Percentiles rank a stretch among this genome's conserved stretches.
These are phyloP conservation scores for Aphanomyces cochlioides DNA, from an alignment of 352 stramenopile species.

Conservation along the genomic window DNA sequence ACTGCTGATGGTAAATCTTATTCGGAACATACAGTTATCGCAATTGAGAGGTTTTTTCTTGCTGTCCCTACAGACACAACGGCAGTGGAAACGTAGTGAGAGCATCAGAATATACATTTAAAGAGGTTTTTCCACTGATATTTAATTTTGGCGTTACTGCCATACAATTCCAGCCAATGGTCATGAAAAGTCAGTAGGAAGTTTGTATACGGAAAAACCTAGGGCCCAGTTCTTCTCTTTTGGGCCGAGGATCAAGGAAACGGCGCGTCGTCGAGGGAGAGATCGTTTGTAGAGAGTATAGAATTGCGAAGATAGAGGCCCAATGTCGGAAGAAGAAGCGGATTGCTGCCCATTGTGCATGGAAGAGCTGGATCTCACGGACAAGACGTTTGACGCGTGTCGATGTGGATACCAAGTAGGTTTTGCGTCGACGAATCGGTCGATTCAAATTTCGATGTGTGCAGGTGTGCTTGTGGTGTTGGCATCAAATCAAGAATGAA, in stretches of 20 bases:
- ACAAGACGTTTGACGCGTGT: constrained; percentile 98
- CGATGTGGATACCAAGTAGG: constrained; percentile 96
- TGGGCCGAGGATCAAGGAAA: neutral
- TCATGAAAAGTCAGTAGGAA: constrained; percentile 27
- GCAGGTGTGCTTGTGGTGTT: constrained; percentile 99
- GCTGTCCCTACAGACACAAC: neutral
- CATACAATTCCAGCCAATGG: constrained; percentile 29
- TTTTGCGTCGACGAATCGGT: neutral
- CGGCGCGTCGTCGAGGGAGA: too few species aligned
- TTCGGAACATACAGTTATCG: neutral
- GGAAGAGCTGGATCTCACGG: constrained; percentile 97
- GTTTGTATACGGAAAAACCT: neutral
- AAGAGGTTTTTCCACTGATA: constrained; percentile 19
- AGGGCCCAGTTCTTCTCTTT: constrained; percentile 26
- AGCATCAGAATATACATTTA: neutral
- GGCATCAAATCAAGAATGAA: constrained; percentile 98
- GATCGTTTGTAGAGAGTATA: too few species aligned
- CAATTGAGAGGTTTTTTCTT: neutral
- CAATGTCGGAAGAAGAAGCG: constrained; percentile 74
- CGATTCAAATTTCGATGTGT: neutral
- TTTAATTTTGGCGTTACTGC: constrained; percentile 4
- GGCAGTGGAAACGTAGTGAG: constrained; percentile 2
- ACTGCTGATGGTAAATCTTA: constrained; percentile 2
- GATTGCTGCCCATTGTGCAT: constrained; percentile 97
- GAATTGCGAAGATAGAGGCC: neutral